Percentiles rank a stretch among this genome's conserved stretches.
phyloP scores from a whole-genome alignment of 176 grass and related monocot genomes.

The Eragrostis curvula region DNA sequence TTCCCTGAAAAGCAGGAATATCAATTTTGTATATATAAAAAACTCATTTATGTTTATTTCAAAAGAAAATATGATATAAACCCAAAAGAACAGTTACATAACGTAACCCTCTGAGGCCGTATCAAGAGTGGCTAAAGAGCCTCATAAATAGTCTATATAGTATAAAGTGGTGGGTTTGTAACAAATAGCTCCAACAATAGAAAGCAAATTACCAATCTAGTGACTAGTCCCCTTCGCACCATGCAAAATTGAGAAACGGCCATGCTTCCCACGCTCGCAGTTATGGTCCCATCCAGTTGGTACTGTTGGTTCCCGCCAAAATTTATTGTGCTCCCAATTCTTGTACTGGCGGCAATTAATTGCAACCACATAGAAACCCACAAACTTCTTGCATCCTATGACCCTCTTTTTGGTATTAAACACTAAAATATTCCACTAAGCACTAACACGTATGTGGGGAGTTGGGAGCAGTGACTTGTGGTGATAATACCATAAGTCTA shows the following conservation, averaged over 20 bases:
- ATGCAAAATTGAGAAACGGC: neutral
- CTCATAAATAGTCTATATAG: neutral
- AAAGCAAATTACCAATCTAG: neutral
- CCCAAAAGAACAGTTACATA: neutral
- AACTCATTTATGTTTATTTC: neutral
- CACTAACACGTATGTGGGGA: slow-evolving; percentile 19
- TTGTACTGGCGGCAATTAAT: slow-evolving; percentile 14
- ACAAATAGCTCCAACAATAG: neutral
- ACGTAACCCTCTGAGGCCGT: neutral
- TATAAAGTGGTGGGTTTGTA: neutral
- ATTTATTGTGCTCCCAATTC: neutral
- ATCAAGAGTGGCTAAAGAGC: neutral
- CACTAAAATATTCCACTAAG: neutral
- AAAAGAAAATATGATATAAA: neutral
- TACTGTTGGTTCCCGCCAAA: neutral
- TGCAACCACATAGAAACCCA: slow-evolving; percentile 14
- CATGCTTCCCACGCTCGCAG: neutral
- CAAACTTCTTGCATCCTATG: neutral
- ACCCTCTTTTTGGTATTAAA: neutral
- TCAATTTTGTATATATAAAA: neutral
- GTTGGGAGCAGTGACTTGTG: neutral
- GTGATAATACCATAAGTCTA: neutral
- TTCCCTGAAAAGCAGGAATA: slow-evolving; percentile 62
- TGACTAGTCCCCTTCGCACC: neutral
- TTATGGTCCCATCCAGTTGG: neutral